Evolutionary conservation across 768 basidiomycete species (phyloP).

Genomic region (Guyanaporus albipodus): DNA sequence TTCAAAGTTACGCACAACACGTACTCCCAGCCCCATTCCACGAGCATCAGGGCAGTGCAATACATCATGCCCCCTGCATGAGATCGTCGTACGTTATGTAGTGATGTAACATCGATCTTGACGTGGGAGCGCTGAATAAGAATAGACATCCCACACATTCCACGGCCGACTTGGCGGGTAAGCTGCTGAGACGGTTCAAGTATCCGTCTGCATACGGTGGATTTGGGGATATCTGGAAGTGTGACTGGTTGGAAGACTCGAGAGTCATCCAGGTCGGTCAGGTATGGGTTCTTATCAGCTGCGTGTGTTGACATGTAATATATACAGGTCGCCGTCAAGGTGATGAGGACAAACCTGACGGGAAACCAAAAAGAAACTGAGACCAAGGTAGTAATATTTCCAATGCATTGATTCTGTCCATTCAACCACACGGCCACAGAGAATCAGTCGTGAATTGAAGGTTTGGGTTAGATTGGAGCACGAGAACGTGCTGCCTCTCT

Average conservation of each 20-base stretch:
- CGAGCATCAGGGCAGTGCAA: not conserved
- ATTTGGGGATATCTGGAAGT: conserved; percentile 24
- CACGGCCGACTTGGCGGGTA: conserved; percentile 11
- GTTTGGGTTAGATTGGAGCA: conserved; percentile 30
- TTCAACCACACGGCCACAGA: not conserved
- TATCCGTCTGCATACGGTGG: conserved; percentile 25
- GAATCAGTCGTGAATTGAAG: conserved; percentile 15
- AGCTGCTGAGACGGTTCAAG: conserved; percentile 8
- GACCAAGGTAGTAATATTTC: conserved; percentile 9
- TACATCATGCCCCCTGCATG: not conserved
- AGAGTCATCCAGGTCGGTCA: conserved; percentile 18
- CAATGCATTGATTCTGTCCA: not conserved
- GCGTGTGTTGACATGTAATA: not conserved
- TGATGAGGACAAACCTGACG: conserved; percentile 20
- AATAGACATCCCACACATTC: not conserved
- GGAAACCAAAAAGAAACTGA: conserved; percentile 3
- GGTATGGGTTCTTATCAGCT: not conserved
- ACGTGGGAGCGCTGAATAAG: not conserved
- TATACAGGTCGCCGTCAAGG: conserved; percentile 26
- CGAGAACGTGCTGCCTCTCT: conserved; percentile 25
- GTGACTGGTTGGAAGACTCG: conserved; percentile 18
- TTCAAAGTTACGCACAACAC: not conserved
- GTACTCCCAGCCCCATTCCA: not conserved
- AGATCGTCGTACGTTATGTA: conserved; percentile 5
- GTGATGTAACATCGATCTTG: not conserved